Evolutionary conservation across 2,329 filamentous ascomycete genomes (phyloP), one percentile per base, ranked within the genome.

Genomic region (Fusarium citri): DNA sequence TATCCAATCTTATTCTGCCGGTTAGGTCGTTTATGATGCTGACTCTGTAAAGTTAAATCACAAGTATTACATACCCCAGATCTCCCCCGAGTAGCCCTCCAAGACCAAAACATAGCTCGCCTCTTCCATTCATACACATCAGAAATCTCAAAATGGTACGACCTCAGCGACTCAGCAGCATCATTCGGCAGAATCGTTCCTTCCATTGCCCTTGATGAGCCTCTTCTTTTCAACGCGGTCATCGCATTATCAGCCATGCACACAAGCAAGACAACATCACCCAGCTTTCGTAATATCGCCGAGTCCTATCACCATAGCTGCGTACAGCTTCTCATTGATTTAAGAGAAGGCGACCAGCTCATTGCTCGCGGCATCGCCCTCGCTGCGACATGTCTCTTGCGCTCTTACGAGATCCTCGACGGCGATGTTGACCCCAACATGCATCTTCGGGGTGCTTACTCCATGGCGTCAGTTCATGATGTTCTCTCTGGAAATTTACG

Each of bases 381-480:
- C 3, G 83, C 83, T 4, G 79, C 84, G 6, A 82, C 83, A 2
- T 86, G 84, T 68, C 72, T 86, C 5, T 66, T 86, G 16, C 76
- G 83, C 14, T 85, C 83, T 1, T 86, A 84, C 55, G 83, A 86
- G 68, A 85, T 86, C 8, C 76, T 85, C 1, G 78, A 78, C 25
- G 80, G 82, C 40, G 80, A 81, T 4, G 62, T 77, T 3, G 81
- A 81, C 43, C 82, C 80, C 15, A 84, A 83, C 45, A 78, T 78
- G 53, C 83, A 85, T 42, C 77, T 85, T 3, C 78, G 78, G n/a
- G 83, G 83, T 0, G 83, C 82, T 1, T 85, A 82, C 57, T 83
- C 83, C 1, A 74, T 84, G n/a, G 78, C 80, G 2, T 80, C 78
- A 2, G 72, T 76, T 7, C 72, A 74, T 10, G 72, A 34, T 55